These are phyloP conservation scores for Boeremia exigua DNA, from an alignment of 2,329 filamentous ascomycete species.

Conservation along the genomic window DNA sequence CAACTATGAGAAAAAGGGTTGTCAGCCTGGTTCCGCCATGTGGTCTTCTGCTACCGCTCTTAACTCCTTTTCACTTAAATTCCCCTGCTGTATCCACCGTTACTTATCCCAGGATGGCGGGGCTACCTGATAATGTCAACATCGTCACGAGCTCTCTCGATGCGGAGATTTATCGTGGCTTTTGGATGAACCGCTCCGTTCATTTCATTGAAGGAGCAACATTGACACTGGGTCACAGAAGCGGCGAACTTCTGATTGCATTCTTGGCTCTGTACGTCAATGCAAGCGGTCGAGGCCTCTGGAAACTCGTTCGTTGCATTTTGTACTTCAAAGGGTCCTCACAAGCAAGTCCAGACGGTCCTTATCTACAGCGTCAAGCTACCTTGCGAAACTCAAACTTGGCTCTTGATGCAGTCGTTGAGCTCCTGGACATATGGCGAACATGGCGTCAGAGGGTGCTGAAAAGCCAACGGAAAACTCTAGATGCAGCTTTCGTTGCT, in stretches of 20 bases:
- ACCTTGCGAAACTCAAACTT: conserved; percentile 40
- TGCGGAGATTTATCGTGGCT: conserved; percentile 14
- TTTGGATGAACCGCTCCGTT: conserved; percentile 27
- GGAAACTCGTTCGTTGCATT: conserved; percentile 23
- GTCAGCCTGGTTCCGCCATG: no score
- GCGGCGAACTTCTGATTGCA: conserved; percentile 26
- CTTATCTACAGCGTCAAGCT: conserved; percentile 43
- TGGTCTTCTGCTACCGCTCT: no score
- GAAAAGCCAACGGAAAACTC: neutral
- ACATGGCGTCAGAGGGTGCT: neutral
- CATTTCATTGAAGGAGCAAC: conserved; percentile 21
- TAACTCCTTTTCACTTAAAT: no score
- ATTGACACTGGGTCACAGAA: conserved; percentile 19
- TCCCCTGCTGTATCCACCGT: no score
- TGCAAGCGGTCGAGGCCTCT: conserved; percentile 19
- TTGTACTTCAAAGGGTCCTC: conserved; percentile 10
- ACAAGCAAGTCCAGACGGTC: conserved; percentile 23
- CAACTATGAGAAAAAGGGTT: no score
- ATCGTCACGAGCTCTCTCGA: neutral
- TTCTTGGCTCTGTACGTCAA: conserved; percentile 32
- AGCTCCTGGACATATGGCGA: conserved; percentile 5
- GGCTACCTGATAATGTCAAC: no score
- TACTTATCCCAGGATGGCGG: no score
- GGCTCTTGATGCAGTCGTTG: conserved; percentile 15
- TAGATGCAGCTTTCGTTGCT: neutral